These are phyloP conservation scores for Hymenoscyphus linearis DNA, from an alignment of 2,329 filamentous ascomycete species.

Conservation along the genomic window DNA sequence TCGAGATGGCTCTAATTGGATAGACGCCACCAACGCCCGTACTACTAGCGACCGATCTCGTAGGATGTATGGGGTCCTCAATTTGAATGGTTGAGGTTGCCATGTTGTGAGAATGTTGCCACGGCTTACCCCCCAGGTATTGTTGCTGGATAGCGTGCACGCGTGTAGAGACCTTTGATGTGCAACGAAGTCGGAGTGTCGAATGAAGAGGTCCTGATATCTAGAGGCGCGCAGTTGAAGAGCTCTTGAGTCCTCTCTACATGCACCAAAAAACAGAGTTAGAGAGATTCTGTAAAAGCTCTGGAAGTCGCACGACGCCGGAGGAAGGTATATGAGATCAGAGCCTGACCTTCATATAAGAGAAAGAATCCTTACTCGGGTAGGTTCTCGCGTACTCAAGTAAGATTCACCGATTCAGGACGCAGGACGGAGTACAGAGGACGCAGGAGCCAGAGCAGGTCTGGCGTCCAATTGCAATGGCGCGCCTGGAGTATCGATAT, in stretches of 20 bases:
- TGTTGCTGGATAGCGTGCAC: neutral
- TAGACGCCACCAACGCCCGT: constrained; percentile 6
- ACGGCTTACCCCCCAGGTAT: neutral
- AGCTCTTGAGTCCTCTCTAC: neutral
- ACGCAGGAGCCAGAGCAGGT: too few species aligned
- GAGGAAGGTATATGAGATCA: neutral
- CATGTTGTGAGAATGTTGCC: neutral
- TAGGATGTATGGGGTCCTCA: constrained; percentile 4
- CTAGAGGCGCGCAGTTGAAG: neutral
- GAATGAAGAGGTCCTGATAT: neutral
- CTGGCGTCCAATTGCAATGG: neutral
- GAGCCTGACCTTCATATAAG: neutral
- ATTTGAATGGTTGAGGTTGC: constrained; percentile 10
- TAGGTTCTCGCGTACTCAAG: too few species aligned
- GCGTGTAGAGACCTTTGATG: neutral
- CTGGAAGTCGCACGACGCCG: neutral
- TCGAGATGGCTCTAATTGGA: constrained; percentile 5
- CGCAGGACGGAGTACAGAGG: too few species aligned
- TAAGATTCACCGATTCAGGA: neutral
- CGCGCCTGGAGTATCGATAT: neutral
- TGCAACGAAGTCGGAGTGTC: neutral
- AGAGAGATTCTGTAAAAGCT: neutral
- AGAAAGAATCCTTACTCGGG: too few species aligned
- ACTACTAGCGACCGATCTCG: constrained; percentile 3
- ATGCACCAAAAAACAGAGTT: neutral